These are phyloP conservation scores for Paspalum notatum DNA, from an alignment of 176 grass and related monocot species.

Conservation along the genomic window DNA sequence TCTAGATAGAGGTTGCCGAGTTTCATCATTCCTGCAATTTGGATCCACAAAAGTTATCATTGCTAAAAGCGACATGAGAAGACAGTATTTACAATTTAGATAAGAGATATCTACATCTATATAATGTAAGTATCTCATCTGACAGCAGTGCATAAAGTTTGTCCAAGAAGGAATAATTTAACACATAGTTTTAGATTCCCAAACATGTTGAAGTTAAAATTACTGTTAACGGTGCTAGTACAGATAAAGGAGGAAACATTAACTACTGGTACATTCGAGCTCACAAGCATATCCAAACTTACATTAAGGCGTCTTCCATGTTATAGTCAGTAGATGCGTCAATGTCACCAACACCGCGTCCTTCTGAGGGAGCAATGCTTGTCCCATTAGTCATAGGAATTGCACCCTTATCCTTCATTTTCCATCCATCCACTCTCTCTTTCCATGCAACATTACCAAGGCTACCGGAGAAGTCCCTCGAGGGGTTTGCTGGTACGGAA, in stretches of 20 bases:
- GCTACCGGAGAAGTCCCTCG: slow-evolving; percentile 90
- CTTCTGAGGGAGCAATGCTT: slow-evolving; percentile 91
- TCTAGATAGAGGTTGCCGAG: slow-evolving; percentile 92
- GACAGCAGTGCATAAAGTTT: slow-evolving; percentile 15
- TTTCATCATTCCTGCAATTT: slow-evolving; percentile 92
- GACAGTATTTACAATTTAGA: not conserved
- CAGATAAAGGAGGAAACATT: not conserved
- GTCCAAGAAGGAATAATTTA: not conserved
- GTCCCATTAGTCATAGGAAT: slow-evolving; percentile 91
- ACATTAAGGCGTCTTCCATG: slow-evolving; percentile 95
- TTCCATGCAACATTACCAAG: slow-evolving; percentile 97
- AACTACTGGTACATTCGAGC: slow-evolving; percentile 9
- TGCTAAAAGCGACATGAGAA: slow-evolving; percentile 10
- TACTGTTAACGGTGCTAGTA: slow-evolving; percentile 4
- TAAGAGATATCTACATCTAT: not conserved
- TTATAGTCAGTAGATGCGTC: slow-evolving; percentile 97
- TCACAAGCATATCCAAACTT: slow-evolving; percentile 42
- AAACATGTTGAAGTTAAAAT: slow-evolving; percentile 1
- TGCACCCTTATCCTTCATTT: slow-evolving; percentile 94
- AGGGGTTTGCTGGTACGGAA: slow-evolving; percentile 68
- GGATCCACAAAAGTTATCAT: slow-evolving; percentile 30
- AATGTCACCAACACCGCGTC: slow-evolving; percentile 74
- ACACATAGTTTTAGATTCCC: not conserved
- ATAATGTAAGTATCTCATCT: not conserved
- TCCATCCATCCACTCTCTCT: slow-evolving; percentile 99